A percentile compares a stretch with the other conserved stretches of the same genome.
Conservation (phyloP, 106 monocot genomes). For the Phalaenopsis aphrodite region DNA sequence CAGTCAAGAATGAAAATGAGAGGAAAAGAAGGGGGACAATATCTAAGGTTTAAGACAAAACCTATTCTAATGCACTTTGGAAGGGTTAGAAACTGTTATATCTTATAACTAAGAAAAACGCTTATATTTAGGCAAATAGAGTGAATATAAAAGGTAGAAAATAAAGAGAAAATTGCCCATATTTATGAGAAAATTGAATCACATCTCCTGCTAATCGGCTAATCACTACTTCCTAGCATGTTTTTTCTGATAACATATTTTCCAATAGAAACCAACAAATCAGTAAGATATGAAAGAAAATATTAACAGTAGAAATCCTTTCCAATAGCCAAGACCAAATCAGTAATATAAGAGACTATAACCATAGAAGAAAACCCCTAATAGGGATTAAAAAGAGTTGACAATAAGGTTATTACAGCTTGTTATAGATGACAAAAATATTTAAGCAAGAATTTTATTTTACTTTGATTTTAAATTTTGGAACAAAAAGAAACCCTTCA, state of each 20-base stretch:
- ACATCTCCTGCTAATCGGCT: neutral
- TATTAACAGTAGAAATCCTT: no score
- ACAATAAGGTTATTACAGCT: neutral
- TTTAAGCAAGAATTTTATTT: neutral
- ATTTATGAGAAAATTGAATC: no score
- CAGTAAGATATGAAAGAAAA: neutral
- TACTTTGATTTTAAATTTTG: no score
- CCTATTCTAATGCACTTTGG: neutral
- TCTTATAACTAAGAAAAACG: neutral
- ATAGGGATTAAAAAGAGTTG: neutral
- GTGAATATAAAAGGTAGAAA: neutral
- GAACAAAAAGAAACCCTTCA: neutral
- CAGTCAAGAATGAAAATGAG: neutral
- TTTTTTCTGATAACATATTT: neutral
- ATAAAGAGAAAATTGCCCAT: no score
- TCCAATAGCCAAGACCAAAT: neutral
- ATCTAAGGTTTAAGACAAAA: neutral
- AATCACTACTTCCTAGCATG: neutral
- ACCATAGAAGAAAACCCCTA: neutral
- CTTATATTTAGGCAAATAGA: neutral
- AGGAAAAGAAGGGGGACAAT: neutral
- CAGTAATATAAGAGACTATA: neutral
- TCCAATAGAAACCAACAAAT: neutral
- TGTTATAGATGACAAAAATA: neutral
- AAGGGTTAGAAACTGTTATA: neutral